Evolutionary conservation across 192 early-diverging fungal genomes (phyloP).

Genomic region (Coemansia sp.): DNA sequence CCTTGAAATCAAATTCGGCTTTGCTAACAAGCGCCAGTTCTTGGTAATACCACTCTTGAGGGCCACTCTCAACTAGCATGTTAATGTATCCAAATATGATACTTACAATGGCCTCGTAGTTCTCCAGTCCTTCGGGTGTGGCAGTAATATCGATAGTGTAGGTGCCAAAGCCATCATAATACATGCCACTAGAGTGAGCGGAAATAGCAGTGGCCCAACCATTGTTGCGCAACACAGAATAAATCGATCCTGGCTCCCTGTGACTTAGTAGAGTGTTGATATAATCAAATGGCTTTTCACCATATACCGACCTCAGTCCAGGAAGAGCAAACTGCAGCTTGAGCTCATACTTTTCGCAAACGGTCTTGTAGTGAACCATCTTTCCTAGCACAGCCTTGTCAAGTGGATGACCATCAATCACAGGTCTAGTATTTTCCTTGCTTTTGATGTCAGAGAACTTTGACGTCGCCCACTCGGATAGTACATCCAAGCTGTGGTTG

Average conservation of each 20-base stretch:
- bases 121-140: constrained; percentile 24
- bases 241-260: constrained; percentile 83
- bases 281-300: constrained; percentile 65
- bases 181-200: constrained; percentile 37
- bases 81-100: constrained; percentile 36
- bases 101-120: constrained; percentile 22
- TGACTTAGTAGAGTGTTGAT: constrained; percentile 76
- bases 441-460: constrained; percentile 80
- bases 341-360: constrained; percentile 71
- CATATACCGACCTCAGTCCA: constrained; percentile 62
- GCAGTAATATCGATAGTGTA: constrained; percentile 16
- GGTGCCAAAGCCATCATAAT: constrained; percentile 13
- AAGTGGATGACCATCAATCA: constrained; percentile 67
- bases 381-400: constrained; percentile 67
- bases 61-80: not conserved
- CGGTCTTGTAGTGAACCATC: constrained; percentile 69
- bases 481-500: constrained; percentile 72
- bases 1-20: constrained; percentile 63
- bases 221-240: constrained; percentile 75
- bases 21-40: constrained; percentile 42
- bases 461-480: constrained; percentile 75
- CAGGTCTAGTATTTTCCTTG: constrained; percentile 64
- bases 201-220: constrained; percentile 81
- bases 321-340: constrained; percentile 82
- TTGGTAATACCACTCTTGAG: constrained; percentile 34